A percentile compares a stretch with the other conserved stretches of the same genome.
Conservation (phyloP, 2,329 filamentous ascomycete genomes). For the Diaporthe sp. region DNA sequence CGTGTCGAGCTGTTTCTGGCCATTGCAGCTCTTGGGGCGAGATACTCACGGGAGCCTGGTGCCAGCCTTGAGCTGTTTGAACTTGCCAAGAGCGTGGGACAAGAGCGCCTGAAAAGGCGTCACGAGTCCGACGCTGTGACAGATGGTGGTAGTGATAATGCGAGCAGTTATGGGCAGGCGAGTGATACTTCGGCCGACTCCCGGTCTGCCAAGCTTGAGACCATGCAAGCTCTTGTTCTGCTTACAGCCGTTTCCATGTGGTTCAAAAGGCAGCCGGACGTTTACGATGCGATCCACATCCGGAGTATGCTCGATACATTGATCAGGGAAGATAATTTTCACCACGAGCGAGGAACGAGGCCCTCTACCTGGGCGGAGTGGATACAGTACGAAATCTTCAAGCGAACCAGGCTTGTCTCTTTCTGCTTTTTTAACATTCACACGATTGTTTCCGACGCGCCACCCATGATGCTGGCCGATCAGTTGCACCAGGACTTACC, state of each 20-base stretch:
- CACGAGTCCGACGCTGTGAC: not conserved
- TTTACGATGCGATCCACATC: not conserved
- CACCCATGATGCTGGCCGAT: slow-evolving; percentile 3
- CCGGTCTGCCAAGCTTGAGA: not conserved
- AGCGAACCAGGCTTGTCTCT: not conserved
- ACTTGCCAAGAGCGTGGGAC: not conserved
- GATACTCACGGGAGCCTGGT: not conserved
- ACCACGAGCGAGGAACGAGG: not conserved
- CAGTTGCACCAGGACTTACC: not conserved
- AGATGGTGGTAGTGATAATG: not conserved
- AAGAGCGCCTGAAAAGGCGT: not conserved
- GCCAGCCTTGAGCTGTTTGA: not conserved
- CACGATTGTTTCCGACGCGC: not conserved
- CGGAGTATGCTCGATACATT: slow-evolving; percentile 2
- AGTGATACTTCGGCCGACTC: not conserved
- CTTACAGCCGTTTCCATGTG: not conserved
- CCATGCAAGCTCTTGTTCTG: not conserved
- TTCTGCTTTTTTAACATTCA: not conserved
- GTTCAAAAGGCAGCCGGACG: not conserved
- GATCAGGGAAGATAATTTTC: not conserved
- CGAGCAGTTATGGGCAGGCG: not conserved
- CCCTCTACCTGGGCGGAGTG: not conserved
- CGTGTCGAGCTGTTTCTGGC: not conserved
- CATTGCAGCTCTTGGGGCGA: not conserved
- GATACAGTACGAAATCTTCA: not conserved